Percentiles rank a stretch among this genome's conserved stretches.
These are phyloP conservation scores for Phylloboletellus chloephorus DNA, from an alignment of 1,284 basidiomycete species.

Conservation along the genomic window DNA sequence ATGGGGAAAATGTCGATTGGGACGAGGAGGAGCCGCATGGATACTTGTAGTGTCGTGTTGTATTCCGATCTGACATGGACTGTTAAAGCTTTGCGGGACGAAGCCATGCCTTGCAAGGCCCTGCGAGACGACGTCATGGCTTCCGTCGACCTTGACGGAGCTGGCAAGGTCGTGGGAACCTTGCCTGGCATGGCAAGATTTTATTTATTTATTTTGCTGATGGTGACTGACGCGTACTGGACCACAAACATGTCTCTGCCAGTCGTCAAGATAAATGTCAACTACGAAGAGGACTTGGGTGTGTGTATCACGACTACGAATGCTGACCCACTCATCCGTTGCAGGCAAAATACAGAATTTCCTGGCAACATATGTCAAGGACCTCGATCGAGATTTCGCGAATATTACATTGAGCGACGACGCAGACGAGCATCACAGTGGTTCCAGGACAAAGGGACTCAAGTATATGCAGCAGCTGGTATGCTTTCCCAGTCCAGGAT, in stretches of 20 bases:
- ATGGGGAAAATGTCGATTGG: too few relatives aligned
- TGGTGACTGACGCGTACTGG: slow-evolving; percentile 28
- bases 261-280: slow-evolving; percentile 39
- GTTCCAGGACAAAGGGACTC: slow-evolving; percentile 39
- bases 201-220: too few relatives aligned
- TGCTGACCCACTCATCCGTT: slow-evolving; percentile 31
- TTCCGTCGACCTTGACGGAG: too few relatives aligned
- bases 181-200: too few relatives aligned
- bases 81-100: too few relatives aligned
- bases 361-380: slow-evolving; percentile 65
- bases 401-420: slow-evolving; percentile 64
- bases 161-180: too few relatives aligned
- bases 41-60: too few relatives aligned
- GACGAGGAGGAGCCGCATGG: too few relatives aligned
- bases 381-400: slow-evolving; percentile 63
- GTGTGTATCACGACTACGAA: slow-evolving; percentile 15
- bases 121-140: too few relatives aligned
- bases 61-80: too few relatives aligned
- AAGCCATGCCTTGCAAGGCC: too few relatives aligned
- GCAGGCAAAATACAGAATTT: slow-evolving; percentile 67
- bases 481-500: slow-evolving; percentile 33
- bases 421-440: slow-evolving; percentile 38
- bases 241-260: slow-evolving; percentile 44
- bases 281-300: slow-evolving; percentile 49
- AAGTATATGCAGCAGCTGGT: slow-evolving; percentile 94